Base-by-base conservation (phyloP, 2,329 filamentous ascomycete genomes). In the Talaromyces sp. region DNA sequence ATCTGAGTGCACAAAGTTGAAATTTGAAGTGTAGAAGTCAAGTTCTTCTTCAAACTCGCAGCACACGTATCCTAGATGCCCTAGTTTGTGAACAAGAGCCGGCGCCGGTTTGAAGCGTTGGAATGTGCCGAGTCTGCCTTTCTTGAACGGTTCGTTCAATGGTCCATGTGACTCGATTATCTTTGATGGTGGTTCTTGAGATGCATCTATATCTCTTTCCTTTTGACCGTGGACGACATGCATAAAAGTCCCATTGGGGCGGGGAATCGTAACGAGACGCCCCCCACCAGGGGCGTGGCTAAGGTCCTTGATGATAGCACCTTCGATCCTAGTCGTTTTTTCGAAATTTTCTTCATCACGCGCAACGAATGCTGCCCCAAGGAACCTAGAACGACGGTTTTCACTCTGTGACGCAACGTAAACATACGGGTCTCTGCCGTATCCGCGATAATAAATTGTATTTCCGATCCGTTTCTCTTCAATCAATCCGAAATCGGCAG, bases 361-460 rank as follows among this genome's bases (percentile, higher is more conserved):
- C 5, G 88, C 86, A 40, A 81, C 82, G 64, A 85, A 88, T 1
- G 79, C 83, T 0, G 81, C 79, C 1, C 86, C 86, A 5, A 81
- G 78, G 68, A 88, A 89, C 61, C 58, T 78, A 74, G 62, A 82
- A 75, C 68, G 79, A 72, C 56, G 73, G 68, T 1, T 82, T 79
- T 56, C 76, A 75, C 62, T 79, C 77, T 55, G 83, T 76, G 67
- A 82, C 82, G 84, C 80, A 65, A 83, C 85, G 52, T 87, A 78
- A 2, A 87, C 75, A 69, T 85, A 87, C 12, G 85, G 84, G 66
- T 88, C 85, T 6, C 73, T 74, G 14, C 86, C 85, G 68, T 87
- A 88, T 18, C 86, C 86, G 47, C 84, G 81, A 71, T 82, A 87
- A 76, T 84, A 89, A 34, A 83, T 82, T 61, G 75, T 79, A 53